Base-by-base conservation (phyloP, 495 filamentous ascomycete species). In the Penicillium maclennaniae region DNA sequence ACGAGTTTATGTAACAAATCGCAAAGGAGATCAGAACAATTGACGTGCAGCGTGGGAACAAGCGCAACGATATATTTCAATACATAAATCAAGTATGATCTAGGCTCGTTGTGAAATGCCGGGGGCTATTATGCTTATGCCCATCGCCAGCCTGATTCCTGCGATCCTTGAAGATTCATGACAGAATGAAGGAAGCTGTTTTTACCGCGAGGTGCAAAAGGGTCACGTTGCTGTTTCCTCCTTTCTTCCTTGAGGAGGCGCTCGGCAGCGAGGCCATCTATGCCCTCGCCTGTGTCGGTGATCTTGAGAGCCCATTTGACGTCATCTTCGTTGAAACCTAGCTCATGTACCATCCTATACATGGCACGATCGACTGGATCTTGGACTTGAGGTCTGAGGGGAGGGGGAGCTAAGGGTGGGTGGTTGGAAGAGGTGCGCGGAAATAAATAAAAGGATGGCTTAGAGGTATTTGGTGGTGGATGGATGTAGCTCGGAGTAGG, bases 281-380 rank as follows among this genome's bases (percentile, higher is more conserved):
- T 72, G 2, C 71, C 71, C 26, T 81, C 77, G 16, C 78, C 78
- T 1, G 65, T 77, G 51, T 81, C 78, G 0, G 76, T 80, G 46
- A 78, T 71, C 27, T 78, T 79, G 9, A 81, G 59, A 9, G 78
- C 78, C 69, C 75, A 79, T 50, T 76, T 78, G 4, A 73, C 76
- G 39, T 79, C 76, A 26, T 73, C 63, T 39, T 69, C 61, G 26
- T 65, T 50, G 52, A 80, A 81, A 5, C 78, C 78, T 21, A 80
- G 71, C 9, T 74, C 71, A 9, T 67, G 57, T 4, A 80, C 78
- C 53, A 81, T 72, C 36, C 64, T 60, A 17, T 69, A 55, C 25
- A 81, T 75, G 6, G 78, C 78, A 12, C 69, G 69, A 47, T 81
- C 78, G 17, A 77, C 76, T 5, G 78, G 78, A 47, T 81, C 78